These are phyloP conservation scores for Phytophthora palmivora DNA, from an alignment of 352 stramenopile species.

Conservation along the genomic window DNA sequence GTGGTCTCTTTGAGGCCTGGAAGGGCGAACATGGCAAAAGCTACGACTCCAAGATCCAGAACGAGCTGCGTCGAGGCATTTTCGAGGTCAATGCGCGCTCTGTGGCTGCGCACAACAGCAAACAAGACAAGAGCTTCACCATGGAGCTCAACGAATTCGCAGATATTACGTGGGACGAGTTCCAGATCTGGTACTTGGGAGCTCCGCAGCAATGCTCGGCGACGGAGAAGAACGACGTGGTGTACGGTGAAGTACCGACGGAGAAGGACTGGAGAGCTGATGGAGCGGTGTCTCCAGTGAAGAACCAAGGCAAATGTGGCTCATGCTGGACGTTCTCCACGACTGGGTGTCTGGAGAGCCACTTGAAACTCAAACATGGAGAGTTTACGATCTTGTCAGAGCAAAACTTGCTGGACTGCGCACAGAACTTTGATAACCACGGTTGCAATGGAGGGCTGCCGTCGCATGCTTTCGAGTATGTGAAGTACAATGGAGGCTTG, in stretches of 20 bases:
- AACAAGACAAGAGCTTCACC: slow-evolving; percentile 52
- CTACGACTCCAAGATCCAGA: slow-evolving; percentile 60
- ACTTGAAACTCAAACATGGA: slow-evolving; percentile 94
- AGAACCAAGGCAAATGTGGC: slow-evolving; percentile 98
- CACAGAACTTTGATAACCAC: slow-evolving; percentile 92
- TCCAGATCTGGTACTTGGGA: slow-evolving; percentile 72
- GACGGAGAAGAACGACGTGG: slow-evolving; percentile 41
- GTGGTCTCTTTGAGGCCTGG: slow-evolving; percentile 62
- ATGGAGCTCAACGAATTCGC: slow-evolving; percentile 86
- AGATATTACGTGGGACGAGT: slow-evolving; percentile 79
- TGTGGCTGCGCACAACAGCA: slow-evolving; percentile 69
- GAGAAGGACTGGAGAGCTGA: slow-evolving; percentile 95
- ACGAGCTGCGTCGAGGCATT: slow-evolving; percentile 57
- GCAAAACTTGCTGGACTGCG: slow-evolving; percentile 98
- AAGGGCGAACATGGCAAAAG: slow-evolving; percentile 47
- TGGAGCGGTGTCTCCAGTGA: slow-evolving; percentile 96
- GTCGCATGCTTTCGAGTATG: slow-evolving; percentile 97
- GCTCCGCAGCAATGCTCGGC: slow-evolving; percentile 80
- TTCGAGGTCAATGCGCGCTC: slow-evolving; percentile 70
- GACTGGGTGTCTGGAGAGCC: slow-evolving; percentile 97
- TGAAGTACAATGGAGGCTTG: slow-evolving; percentile 91
- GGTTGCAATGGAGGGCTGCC: slow-evolving; percentile 97
- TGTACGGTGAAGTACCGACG: slow-evolving; percentile 67
- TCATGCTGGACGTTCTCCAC: slow-evolving; percentile 99
- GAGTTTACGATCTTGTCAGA: slow-evolving; percentile 95